phyloP scores from a whole-genome alignment of 78 protist genomes.

The Dictyostelium brefeldianum region DNA sequence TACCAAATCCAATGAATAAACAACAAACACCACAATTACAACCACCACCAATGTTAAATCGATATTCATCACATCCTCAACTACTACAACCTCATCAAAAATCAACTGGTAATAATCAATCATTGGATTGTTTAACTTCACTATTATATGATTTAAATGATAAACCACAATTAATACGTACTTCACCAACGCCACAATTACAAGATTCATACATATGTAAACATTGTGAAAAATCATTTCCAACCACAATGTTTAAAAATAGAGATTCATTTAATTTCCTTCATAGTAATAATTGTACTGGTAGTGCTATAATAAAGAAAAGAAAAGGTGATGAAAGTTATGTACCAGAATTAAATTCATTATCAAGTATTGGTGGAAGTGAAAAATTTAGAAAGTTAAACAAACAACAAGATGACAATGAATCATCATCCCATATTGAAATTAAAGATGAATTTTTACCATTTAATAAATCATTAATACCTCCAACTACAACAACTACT shows the following conservation, averaged over 20 bases:
- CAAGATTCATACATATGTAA: slow-evolving; percentile 59
- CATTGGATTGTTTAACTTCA: slow-evolving; percentile 25
- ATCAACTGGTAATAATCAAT: neutral
- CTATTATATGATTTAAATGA: slow-evolving; percentile 24
- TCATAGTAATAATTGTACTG: slow-evolving; percentile 33
- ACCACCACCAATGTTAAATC: neutral
- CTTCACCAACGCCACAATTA: neutral
- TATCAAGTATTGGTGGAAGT: neutral
- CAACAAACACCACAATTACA: neutral
- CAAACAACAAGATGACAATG: neutral
- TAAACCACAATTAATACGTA: neutral
- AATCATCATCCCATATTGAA: neutral
- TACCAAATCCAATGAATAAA: slow-evolving; percentile 14
- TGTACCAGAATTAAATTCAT: slow-evolving; percentile 35
- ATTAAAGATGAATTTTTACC: neutral
- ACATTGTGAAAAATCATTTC: slow-evolving; percentile 77
- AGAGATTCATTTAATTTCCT: slow-evolving; percentile 58
- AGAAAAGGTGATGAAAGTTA: slow-evolving; percentile 71
- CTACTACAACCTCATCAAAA: slow-evolving; percentile 2
- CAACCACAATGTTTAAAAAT: slow-evolving; percentile 54
- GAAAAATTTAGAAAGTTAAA: neutral
- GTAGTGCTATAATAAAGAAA: slow-evolving; percentile 74
- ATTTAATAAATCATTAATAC: too few relatives aligned
- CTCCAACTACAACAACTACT: neutral
- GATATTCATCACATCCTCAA: neutral